A percentile compares a stretch with the other conserved stretches of the same genome.
phyloP scores from a whole-genome alignment of 2,329 filamentous ascomycete genomes.

The Penicillium sp. region DNA sequence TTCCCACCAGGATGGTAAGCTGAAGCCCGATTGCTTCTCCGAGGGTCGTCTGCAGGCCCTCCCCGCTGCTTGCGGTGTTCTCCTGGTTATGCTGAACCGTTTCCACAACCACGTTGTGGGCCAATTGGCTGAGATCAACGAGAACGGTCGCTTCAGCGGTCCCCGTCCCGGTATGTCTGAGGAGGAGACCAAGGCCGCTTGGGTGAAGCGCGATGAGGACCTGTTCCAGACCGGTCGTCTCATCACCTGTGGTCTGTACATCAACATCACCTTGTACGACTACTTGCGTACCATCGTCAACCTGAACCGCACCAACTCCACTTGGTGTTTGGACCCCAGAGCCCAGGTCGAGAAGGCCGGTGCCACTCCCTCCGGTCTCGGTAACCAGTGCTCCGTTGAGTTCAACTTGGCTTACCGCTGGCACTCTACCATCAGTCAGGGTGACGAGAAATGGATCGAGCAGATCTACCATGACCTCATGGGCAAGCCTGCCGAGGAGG shows the following conservation, averaged over 20 bases:
- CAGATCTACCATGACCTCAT: slow-evolving; percentile 66
- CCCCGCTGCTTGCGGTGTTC: slow-evolving; percentile 69
- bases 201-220: slow-evolving; percentile 73
- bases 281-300: slow-evolving; percentile 79
- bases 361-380: slow-evolving; percentile 69
- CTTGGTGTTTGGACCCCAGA: slow-evolving; percentile 79
- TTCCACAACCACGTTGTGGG: slow-evolving; percentile 87
- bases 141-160: slow-evolving; percentile 73
- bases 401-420: slow-evolving; percentile 88
- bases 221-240: slow-evolving; percentile 77
- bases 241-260: slow-evolving; percentile 72
- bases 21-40: slow-evolving; percentile 73
- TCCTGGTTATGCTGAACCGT: slow-evolving; percentile 70
- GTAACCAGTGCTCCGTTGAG: slow-evolving; percentile 82
- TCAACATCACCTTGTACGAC: slow-evolving; percentile 75
- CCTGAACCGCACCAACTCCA: slow-evolving; percentile 69
- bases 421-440: slow-evolving; percentile 76
- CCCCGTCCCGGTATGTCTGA: slow-evolving; percentile 55
- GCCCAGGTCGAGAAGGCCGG: slow-evolving; percentile 63
- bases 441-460: slow-evolving; percentile 80
- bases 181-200: slow-evolving; percentile 53
- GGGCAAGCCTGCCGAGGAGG: slow-evolving; percentile 57
- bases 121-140: slow-evolving; percentile 82
- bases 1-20: slow-evolving; percentile 68
- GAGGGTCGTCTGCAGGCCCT: slow-evolving; percentile 70